Base-by-base conservation (phyloP, 2,329 filamentous ascomycete species). In the Didymosphaeria variabile region DNA sequence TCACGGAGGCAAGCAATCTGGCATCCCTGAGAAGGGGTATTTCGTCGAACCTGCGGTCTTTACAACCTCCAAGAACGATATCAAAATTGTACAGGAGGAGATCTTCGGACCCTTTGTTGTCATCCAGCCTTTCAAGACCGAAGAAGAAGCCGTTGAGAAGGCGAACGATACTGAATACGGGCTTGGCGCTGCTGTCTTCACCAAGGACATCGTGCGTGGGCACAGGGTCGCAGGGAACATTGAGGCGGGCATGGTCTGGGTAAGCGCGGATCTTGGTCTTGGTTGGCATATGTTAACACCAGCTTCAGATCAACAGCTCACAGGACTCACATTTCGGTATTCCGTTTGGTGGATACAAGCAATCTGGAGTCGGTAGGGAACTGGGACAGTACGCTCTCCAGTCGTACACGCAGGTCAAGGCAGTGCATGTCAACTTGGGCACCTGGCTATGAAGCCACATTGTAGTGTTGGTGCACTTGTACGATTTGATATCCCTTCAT, bases 91-190 rank as follows among this genome's bases (percentile, higher is more conserved):
- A 72, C 80, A 81, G 31, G 85, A 88, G 58, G 86, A 88, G 62
- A 80, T 88, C 1, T 89, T 89, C 62, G 87, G 87, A 0, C 86
- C 87, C 0, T 85, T 89, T 1, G 82, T 85, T 0, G 82, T 82
- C 31, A 82, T 89, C 61, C 81, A 82, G 44, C 79, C 77, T 0
- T 87, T 87, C 72, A 81, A 83, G 64, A 80, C 79, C 0, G 84
- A 86, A 66, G 79, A 81, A 26, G 84, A 86, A 62, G 83, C 78
- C 3, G 63, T 86, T 31, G 68, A 74, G 32, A 72, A 79, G 47
- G 84, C 85, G 1, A 87, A 87, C 66, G 79, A 87, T 69, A 85
- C 84, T 0, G 82, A 81, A 1, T 88, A 87, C 64, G 87, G 87
- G 1, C 81, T 89, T 0, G 86, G 83, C 2, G 82, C 83, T 9